phyloP scores from a whole-genome alignment of 305 asterid species.

The Andrographis paniculata region DNA sequence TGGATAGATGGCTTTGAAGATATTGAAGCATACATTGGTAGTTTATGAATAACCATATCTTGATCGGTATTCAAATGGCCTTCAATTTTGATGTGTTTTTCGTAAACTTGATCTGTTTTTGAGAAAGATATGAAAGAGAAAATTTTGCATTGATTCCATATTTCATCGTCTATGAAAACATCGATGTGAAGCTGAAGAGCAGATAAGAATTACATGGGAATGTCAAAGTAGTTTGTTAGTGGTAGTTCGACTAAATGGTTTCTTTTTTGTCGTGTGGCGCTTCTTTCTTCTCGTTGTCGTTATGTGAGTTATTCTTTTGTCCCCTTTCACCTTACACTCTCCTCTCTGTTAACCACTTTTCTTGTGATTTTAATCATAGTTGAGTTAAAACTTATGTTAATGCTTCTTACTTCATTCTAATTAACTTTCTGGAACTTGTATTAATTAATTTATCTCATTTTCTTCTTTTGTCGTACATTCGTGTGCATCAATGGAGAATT shows the following conservation, averaged over 20 bases:
- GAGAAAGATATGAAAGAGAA: neutral
- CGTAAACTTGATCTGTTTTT: neutral
- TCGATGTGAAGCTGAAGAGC: too few species aligned
- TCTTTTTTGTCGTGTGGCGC: neutral
- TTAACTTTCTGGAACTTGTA: neutral
- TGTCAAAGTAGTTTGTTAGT: too few species aligned
- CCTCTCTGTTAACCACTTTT: neutral
- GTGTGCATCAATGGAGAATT: too few species aligned
- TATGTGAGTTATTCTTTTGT: neutral
- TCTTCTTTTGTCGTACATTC: too few species aligned
- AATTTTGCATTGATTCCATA: neutral
- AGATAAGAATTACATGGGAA: too few species aligned
- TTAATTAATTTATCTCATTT: too few species aligned
- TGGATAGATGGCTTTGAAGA: too few species aligned
- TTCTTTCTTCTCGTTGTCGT: neutral
- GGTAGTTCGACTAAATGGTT: neutral
- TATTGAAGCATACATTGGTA: too few species aligned
- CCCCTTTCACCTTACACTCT: neutral
- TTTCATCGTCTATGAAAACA: too few species aligned
- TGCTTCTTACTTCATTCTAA: too few species aligned
- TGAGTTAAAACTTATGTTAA: too few species aligned
- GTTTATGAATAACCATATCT: neutral
- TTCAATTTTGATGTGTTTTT: neutral
- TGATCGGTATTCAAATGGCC: neutral
- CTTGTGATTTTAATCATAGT: too few species aligned